Evolutionary conservation across 2,329 filamentous ascomycete genomes (phyloP).

Genomic region (Amesomyces nigricolor): DNA sequence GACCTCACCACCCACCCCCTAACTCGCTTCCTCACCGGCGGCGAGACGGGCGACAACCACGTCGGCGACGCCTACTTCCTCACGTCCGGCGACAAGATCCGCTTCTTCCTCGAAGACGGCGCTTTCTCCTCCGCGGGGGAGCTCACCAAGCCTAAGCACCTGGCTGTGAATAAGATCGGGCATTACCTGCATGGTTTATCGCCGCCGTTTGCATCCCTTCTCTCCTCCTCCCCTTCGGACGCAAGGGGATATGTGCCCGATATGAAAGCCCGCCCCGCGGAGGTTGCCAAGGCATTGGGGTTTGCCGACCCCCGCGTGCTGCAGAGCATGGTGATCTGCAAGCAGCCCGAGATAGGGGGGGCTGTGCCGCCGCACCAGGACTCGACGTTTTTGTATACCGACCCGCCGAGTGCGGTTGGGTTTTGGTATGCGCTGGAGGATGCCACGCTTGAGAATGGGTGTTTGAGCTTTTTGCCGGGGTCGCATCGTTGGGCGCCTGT

Average conservation of each 20-base stretch:
- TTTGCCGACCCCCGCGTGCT: conserved; percentile 71
- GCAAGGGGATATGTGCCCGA: conserved; percentile 27
- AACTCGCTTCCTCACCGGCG: conserved; percentile 88
- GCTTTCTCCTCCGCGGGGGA: conserved; percentile 64
- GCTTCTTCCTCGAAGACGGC: conserved; percentile 97
- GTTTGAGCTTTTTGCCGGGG: conserved; percentile 77
- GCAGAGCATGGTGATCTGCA: conserved; percentile 98
- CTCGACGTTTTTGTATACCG: conserved; percentile 84
- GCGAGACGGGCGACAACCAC: conserved; percentile 58
- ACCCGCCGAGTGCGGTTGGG: conserved; percentile 81
- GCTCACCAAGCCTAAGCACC: conserved; percentile 72
- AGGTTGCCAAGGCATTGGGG: conserved; percentile 64
- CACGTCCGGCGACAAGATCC: conserved; percentile 79
- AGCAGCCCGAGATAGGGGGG: conserved; percentile 92
- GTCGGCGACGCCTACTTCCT: conserved; percentile 96
- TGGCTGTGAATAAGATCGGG: conserved; percentile 85
- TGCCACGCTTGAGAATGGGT: conserved; percentile 79
- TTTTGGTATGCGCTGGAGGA: conserved; percentile 99
- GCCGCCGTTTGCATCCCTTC: conserved; percentile 56
- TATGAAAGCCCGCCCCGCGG: conserved; percentile 42
- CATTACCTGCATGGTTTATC: conserved; percentile 69
- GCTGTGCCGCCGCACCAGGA: conserved; percentile 90
- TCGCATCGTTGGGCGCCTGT: conserved; percentile 69
- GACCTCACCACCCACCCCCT: conserved; percentile 79
- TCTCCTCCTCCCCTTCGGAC: conserved; percentile 46